These are phyloP conservation scores for Aureobasidium melanogenum DNA, from an alignment of 2,329 filamentous ascomycete genomes.

Conservation along the genomic window DNA sequence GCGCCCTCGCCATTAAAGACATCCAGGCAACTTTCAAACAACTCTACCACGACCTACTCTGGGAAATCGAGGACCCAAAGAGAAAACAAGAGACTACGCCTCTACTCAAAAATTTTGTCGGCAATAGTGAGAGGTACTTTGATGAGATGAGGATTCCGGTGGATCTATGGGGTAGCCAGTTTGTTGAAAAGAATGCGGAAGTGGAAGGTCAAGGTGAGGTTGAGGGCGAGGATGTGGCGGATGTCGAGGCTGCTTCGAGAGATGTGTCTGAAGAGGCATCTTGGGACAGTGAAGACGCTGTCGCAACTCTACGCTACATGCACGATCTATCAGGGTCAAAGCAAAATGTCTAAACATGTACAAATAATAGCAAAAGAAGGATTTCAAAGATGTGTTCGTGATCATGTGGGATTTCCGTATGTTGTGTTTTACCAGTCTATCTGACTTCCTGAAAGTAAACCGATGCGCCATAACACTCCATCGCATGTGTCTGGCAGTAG, in stretches of 20 bases:
- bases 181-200: neutral
- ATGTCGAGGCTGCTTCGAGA: neutral
- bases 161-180: constrained; percentile 12
- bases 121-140: constrained; percentile 21
- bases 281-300: neutral
- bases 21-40: constrained; percentile 32
- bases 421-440: constrained; percentile 12
- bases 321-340: neutral
- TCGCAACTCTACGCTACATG: neutral
- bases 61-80: neutral
- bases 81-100: neutral
- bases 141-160: constrained; percentile 17
- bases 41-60: neutral
- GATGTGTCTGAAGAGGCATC: neutral
- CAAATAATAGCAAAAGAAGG: neutral
- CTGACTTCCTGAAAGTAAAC: constrained; percentile 3
- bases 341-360: neutral
- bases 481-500: constrained; percentile 8
- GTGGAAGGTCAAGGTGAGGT: neutral
- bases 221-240: neutral
- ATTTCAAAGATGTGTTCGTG: neutral
- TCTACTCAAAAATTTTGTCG: constrained; percentile 20
- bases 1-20: constrained; percentile 40
- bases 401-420: constrained; percentile 8
- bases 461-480: constrained; percentile 8